phyloP scores from a whole-genome alignment of 148 eudicot species.

The Selenicereus undatus region DNA sequence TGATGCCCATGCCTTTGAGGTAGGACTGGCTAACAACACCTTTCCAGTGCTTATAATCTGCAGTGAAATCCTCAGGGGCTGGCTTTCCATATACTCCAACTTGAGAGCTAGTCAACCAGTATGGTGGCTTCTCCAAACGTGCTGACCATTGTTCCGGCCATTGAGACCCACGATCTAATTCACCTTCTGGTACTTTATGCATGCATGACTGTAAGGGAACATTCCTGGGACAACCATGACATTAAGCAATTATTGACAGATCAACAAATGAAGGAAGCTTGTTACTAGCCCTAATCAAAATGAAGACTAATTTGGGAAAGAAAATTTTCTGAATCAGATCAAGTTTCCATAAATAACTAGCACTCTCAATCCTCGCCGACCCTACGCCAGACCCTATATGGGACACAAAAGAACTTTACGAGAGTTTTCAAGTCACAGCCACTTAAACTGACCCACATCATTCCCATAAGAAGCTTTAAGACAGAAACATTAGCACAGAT shows the following conservation, averaged over 20 bases:
- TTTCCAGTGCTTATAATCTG: conserved; percentile 69
- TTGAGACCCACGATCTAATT: conserved; percentile 55
- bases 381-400: not conserved
- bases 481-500: not conserved
- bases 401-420: not conserved
- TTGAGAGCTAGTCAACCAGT: conserved; percentile 55
- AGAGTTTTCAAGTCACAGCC: not conserved
- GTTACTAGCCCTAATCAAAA: not conserved
- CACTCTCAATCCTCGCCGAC: not conserved
- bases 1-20: conserved; percentile 63
- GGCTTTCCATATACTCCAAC: conserved; percentile 77
- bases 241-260: not conserved
- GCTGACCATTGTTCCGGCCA: conserved; percentile 75
- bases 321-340: not conserved
- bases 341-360: not conserved
- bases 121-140: conserved; percentile 55
- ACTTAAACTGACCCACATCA: not conserved
- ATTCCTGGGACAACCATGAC: conserved; percentile 35
- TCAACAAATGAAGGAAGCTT: not conserved
- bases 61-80: conserved; percentile 66
- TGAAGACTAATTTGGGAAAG: not conserved
- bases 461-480: not conserved
- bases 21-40: conserved; percentile 56
- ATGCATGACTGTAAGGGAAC: conserved; percentile 60
- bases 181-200: conserved; percentile 49